Conservation (phyloP, 2,329 filamentous ascomycete species). For the Neopestalotiopsis sp. region DNA sequence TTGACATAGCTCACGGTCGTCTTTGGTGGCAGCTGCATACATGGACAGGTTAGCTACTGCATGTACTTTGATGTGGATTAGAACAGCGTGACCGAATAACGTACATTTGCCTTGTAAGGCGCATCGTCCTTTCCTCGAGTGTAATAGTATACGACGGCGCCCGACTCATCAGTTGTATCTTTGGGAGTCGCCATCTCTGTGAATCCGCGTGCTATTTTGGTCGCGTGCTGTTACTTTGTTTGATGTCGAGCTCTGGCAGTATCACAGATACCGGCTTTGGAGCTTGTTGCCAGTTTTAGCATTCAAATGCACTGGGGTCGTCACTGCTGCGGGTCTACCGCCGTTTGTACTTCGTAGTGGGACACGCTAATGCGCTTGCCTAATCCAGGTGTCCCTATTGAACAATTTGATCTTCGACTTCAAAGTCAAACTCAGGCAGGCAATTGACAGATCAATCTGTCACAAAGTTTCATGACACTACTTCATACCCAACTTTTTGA, state of each 20-base stretch:
- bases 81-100: not conserved
- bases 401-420: not conserved
- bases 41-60: not conserved
- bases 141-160: slow-evolving; percentile 49
- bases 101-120: slow-evolving; percentile 23
- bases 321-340: not conserved
- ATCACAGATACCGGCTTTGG: not conserved
- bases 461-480: too few species aligned
- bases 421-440: not conserved
- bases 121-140: slow-evolving; percentile 54
- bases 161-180: slow-evolving; percentile 32
- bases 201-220: too few species aligned
- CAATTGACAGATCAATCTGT: too few species aligned
- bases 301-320: not conserved
- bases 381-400: not conserved
- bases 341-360: not conserved
- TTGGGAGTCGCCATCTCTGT: slow-evolving; percentile 24
- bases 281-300: not conserved
- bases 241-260: not conserved
- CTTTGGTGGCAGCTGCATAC: slow-evolving; percentile 23
- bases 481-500: too few species aligned
- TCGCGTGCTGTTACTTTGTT: not conserved
- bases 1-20: slow-evolving; percentile 34
- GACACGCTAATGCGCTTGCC: slow-evolving; percentile 9
- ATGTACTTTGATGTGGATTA: too few species aligned